Conservation (phyloP, 345 rosid species). For the Citrus cavaleriei region DNA sequence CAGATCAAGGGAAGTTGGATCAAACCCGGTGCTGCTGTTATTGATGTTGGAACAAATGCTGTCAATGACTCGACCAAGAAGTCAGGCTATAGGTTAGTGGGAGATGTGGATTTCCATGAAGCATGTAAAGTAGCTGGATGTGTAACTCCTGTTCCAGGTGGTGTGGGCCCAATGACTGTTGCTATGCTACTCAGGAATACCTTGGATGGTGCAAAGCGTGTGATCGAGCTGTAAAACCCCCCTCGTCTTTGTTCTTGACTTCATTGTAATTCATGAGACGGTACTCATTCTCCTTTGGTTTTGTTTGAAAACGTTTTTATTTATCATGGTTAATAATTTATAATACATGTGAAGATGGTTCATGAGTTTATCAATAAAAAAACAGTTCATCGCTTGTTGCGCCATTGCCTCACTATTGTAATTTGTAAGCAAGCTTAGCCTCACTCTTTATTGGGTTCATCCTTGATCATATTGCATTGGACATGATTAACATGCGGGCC, state of each 20-base stretch:
- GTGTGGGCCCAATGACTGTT: constrained; percentile 97
- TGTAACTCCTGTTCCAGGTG: constrained; percentile 94
- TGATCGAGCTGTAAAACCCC: constrained; percentile 33
- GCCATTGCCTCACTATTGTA: not conserved
- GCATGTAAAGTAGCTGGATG: constrained; percentile 79
- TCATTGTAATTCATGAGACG: not conserved
- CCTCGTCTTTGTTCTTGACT: not conserved
- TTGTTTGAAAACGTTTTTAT: not conserved
- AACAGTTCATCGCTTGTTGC: not conserved
- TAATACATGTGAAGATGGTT: not conserved
- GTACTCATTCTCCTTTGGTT: not conserved
- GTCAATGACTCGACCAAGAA: constrained; percentile 67
- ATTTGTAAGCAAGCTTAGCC: not conserved
- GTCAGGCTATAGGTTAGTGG: constrained; percentile 86
- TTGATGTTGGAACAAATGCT: constrained; percentile 93
- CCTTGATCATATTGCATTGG: too few species aligned
- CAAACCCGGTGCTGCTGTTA: constrained; percentile 91
- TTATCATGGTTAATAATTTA: not conserved
- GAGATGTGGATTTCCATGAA: constrained; percentile 82
- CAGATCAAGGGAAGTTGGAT: constrained; percentile 94
- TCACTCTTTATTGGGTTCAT: too few species aligned
- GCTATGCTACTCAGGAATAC: constrained; percentile 89
- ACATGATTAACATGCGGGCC: too few species aligned
- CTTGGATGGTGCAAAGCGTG: constrained; percentile 76
- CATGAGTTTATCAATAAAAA: not conserved